Conservation (phyloP, 176 grass and related monocot genomes). For the Paspalum notatum region DNA sequence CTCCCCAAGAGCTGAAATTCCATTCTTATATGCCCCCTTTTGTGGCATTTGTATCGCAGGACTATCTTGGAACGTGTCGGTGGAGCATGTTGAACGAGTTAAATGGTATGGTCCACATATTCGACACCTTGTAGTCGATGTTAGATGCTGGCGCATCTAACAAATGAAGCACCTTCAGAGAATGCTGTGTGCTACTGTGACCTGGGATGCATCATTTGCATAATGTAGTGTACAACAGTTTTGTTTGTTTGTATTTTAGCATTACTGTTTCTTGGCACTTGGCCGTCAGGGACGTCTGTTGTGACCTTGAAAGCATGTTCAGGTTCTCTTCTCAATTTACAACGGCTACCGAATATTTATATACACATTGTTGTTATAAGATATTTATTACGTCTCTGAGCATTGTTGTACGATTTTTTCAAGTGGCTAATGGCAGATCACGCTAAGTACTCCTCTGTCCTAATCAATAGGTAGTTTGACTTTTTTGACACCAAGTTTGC, state of each 20-base stretch:
- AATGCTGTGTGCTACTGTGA: neutral
- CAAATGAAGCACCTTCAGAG: neutral
- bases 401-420: neutral
- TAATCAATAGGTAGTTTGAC: too few relatives aligned
- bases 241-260: constrained; percentile 6
- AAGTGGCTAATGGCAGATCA: neutral
- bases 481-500: too few relatives aligned
- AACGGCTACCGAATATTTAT: neutral
- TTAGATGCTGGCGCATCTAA: constrained; percentile 54
- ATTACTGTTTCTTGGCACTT: neutral
- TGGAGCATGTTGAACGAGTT: constrained; percentile 72
- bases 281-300: constrained; percentile 20
- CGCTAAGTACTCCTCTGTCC: too few relatives aligned
- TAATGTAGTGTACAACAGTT: constrained; percentile 10
- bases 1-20: neutral
- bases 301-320: constrained; percentile 14
- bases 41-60: constrained; percentile 42
- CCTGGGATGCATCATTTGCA: neutral
- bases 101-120: constrained; percentile 95
- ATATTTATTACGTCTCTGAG: neutral
- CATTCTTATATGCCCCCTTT: neutral
- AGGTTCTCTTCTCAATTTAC: neutral
- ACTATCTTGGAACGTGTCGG: constrained; percentile 58
- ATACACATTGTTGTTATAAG: neutral
- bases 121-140: constrained; percentile 82